Evolutionary conservation across 2,329 filamentous ascomycete species (phyloP).

Genomic region (Xylaria polymorpha): DNA sequence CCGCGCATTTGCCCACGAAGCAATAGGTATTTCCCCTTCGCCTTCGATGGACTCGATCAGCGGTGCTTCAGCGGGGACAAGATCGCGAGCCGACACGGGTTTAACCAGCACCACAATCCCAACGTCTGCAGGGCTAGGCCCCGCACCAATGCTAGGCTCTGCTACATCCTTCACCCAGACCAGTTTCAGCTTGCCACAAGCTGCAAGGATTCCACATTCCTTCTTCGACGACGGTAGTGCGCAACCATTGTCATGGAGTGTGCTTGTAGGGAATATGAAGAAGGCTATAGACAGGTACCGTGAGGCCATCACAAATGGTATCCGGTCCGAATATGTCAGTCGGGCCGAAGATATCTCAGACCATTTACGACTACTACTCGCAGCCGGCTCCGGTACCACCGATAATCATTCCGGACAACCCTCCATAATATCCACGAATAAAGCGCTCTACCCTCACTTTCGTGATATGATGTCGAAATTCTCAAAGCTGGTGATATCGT

Average conservation of each 20-base stretch:
- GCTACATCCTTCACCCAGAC: conserved; percentile 72
- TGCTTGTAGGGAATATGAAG: conserved; percentile 92
- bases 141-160: conserved; percentile 65
- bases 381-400: conserved; percentile 94
- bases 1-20: conserved; percentile 72
- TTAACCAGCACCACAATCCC: conserved; percentile 59
- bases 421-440: conserved; percentile 99
- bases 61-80: conserved; percentile 68
- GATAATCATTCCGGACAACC: conserved; percentile 99
- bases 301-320: conserved; percentile 84
- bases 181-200: conserved; percentile 67
- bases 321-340: conserved; percentile 90
- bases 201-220: conserved; percentile 75
- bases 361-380: conserved; percentile 90
- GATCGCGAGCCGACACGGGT: conserved; percentile 67
- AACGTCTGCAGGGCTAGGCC: conserved; percentile 49
- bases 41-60: conserved; percentile 93
- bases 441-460: conserved; percentile 95
- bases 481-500: conserved; percentile 98
- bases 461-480: conserved; percentile 99
- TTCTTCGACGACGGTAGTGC: conserved; percentile 92
- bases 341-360: conserved; percentile 98
- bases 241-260: conserved; percentile 86
- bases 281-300: conserved; percentile 89
- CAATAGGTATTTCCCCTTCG: conserved; percentile 76